phyloP scores from a whole-genome alignment of 2,329 filamentous ascomycete genomes.

The Aspergillus sp. region DNA sequence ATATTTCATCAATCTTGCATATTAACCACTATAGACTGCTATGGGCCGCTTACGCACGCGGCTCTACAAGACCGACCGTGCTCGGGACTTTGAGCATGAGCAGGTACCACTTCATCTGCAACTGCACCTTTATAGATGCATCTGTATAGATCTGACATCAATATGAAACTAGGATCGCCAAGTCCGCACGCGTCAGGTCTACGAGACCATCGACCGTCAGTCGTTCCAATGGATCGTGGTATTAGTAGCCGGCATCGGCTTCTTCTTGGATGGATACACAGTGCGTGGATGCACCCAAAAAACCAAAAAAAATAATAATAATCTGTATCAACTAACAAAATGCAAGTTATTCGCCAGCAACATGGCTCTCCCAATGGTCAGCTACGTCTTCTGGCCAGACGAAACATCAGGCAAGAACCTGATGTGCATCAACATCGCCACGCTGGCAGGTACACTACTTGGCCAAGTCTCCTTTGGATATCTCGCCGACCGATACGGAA shows the following conservation, averaged over 20 bases:
- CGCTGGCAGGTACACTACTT: conserved; percentile 39
- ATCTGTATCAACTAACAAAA: neutral
- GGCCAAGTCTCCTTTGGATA: conserved; percentile 43
- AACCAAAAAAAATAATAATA: neutral
- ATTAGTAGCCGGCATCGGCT: conserved; percentile 42
- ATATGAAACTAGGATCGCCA: conserved; percentile 28
- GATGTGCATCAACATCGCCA: conserved; percentile 40
- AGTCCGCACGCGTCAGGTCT: conserved; percentile 38
- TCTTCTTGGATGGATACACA: conserved; percentile 43
- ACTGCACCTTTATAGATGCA: neutral
- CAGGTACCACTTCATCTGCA: conserved; percentile 16
- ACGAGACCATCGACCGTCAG: conserved; percentile 38
- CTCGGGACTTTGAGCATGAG: conserved; percentile 38
- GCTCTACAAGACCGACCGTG: conserved; percentile 38
- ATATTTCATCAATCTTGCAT: neutral
- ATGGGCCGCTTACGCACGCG: conserved; percentile 30
- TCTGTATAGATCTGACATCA: neutral
- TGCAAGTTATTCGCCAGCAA: conserved; percentile 42
- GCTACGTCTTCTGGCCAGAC: conserved; percentile 41
- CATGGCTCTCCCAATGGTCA: conserved; percentile 43
- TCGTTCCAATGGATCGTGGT: conserved; percentile 38
- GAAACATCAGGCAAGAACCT: conserved; percentile 26
- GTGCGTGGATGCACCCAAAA: conserved; percentile 9
- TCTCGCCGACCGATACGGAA: conserved; percentile 41
- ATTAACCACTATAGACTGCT: neutral